Evolutionary conservation across 2,329 filamentous ascomycete genomes (phyloP), one percentile per base, ranked within the genome.

Genomic region (Ophiostoma triangulosporum): DNA sequence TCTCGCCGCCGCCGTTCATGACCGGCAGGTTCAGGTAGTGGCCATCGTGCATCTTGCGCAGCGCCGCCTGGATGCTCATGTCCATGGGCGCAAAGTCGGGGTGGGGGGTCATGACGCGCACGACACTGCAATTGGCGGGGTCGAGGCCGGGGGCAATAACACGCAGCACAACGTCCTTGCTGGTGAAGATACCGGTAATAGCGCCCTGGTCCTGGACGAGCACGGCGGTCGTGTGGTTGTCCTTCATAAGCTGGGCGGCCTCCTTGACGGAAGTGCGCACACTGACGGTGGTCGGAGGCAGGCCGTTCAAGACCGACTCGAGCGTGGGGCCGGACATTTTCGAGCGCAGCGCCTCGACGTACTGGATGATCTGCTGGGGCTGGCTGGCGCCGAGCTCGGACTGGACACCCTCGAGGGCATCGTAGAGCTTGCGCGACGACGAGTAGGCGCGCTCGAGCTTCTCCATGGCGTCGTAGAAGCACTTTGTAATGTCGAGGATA

Each of bases 391-490:
- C 93, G 33, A 98, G 77, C 69, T 98, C 93, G 2, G 91, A 95
- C 70, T 98, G 93, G 3, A 98, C 93, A 68, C 93, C 93, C 70
- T 98, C 93, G 55, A 98, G 73, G 32, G 93, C 93, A 73, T 97
- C 93, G 68, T 98, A 97, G 22, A 98, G 78, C 70, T 96, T 95
- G 61, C 93, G 83, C n/a, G 93, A 98, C 15, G 93, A 97, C 60
- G 88, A 89, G 68, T 98, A 98, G 50, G 93, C 93, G 51, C 93
- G 85, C 74, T 98, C 93, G 57, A 98, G 74, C 75, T 98, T 98
- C 75, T 98, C 93, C 93, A 98, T 98, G 43, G 93, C 93, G 70
- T 98, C 93, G 70, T 98, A 98, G 70, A 98, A 98, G 71, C 93
- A 98, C 71, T 97, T 98, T 54, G 93, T 98, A 63, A 98, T 98